Evolutionary conservation across 2,329 filamentous ascomycete species (phyloP).

Genomic region (Fusarium papillatum): DNA sequence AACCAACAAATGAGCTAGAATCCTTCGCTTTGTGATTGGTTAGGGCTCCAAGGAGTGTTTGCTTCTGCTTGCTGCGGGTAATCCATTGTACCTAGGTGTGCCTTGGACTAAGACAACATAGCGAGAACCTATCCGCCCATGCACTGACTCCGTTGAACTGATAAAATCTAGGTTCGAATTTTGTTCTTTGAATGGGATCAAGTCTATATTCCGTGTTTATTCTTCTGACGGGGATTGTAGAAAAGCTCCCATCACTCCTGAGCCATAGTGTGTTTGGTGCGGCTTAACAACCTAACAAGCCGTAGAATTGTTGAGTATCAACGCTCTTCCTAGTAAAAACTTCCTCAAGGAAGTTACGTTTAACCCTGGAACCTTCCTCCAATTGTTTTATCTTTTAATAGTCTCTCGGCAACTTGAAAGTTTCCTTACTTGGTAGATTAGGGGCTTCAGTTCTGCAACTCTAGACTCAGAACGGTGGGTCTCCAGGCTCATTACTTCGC

Average conservation of each 20-base stretch:
- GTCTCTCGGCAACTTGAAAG: background rate
- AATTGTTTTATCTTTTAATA: background rate
- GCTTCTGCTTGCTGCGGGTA: background rate
- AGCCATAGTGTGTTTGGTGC: background rate
- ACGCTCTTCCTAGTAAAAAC: background rate
- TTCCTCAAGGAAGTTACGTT: background rate
- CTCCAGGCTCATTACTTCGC: background rate
- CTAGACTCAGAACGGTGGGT: background rate
- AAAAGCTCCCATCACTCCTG: background rate
- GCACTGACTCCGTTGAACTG: no score
- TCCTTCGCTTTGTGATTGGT: background rate
- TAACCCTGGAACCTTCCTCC: background rate
- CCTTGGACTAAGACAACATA: no score
- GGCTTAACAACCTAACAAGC: background rate
- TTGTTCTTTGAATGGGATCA: no score
- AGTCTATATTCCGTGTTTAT: background rate
- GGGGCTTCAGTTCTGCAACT: background rate
- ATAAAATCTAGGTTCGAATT: no score
- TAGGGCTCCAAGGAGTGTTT: background rate
- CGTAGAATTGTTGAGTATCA: background rate
- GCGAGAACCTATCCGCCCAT: no score
- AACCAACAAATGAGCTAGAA: background rate
- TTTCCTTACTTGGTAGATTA: background rate
- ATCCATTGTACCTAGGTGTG: background rate
- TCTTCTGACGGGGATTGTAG: background rate